Base-by-base conservation (phyloP, 768 basidiomycete genomes). In the Mycena leptocephala region DNA sequence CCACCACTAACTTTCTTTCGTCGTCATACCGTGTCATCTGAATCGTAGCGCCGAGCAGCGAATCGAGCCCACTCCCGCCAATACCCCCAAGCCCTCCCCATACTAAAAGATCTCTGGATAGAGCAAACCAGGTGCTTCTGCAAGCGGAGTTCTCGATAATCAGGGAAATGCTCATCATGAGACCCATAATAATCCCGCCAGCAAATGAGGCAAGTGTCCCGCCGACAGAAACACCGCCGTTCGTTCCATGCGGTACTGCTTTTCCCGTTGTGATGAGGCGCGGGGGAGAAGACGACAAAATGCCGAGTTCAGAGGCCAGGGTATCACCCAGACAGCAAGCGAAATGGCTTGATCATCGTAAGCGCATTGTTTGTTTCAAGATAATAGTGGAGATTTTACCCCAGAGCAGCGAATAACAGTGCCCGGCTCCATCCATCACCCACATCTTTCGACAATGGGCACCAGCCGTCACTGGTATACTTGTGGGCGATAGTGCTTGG, bases 311-410 rank as follows among this genome's bases (percentile, higher is more conserved):
- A 11, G 96, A 97, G 0, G 97, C 97, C 2, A 99, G 91, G 0
- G 97, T 98, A 80, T 98, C 97, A 7, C 96, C 97, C 11, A 97
- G 88, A 81, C 95, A 96, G 83, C 95, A 97, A 3, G 93, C 93
- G 83, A 96, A 96, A 81, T 97, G 96, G 5, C 96, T 97, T 80
- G 5, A 14, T 55, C 26, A 58, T 62, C 30, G 69, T 80, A 3
- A 79, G 69, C 22, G 20, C 16, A 24, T 18, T 28, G 35, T 22
- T 43, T n/a, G 59, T 30, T 35, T 22, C 18, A 32, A 32, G 18
- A 26, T 51, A 48, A n/a, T 30, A 62, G 13, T 16, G 22, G 10
- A 37, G 33, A 53, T 82, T 89, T 79, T 74, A 95, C 92, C 96
- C 96, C 0, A 97, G 82, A 0, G 90, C 89, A 16, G 86, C 90